Evolutionary conservation across 2,329 filamentous ascomycete genomes (phyloP), one percentile per base, ranked within the genome.

Genomic region (Chaetomium strumarium): DNA sequence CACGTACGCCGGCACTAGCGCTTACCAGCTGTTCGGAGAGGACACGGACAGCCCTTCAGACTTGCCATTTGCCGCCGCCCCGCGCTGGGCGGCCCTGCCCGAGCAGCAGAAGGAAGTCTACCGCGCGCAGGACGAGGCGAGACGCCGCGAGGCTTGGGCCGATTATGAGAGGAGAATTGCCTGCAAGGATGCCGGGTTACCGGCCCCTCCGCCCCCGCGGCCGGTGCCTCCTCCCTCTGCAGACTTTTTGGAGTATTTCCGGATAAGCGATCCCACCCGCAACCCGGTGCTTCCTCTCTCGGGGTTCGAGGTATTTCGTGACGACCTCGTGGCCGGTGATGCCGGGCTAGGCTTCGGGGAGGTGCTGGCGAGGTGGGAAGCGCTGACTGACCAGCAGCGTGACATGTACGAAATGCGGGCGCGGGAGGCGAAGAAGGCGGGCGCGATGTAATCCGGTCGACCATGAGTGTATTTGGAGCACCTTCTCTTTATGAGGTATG

Each of bases 101-200:
- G 40, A 43, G 33, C 16, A 44, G 16, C 20, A 38, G 47, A 50
- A 44, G 47, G 47, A 44, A 7, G 20, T 11, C 6, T 44, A 50
- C 33, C 47, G 47, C 20, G 40, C 40, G 40, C 47, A 30, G 40
- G 47, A 39, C 40, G 47, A 50, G 40, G 47, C 40, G 14, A n/a
- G n/a, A 9, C 47, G 40, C 40, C 40, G 20, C 48, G 48, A 50
- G 40, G 48, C 40, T n/a, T 44, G 48, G 48, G 48, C 33, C n/a
- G 5, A 19, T 1, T 50, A 19, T 8, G 40, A 39, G 10, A 31
- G 13, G 9, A 36, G 16, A 8, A 40, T 50, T 11, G 33, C 40
- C 40, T 13, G 20, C 1, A 38, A 44, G 24, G 48, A 38, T 16
- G 48, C n/a, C 19, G 31, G 29, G 29, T 33, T 13, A n/a, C 14